Conservation (phyloP, 2,329 filamentous ascomycete species). For the Shiraia bambusicola region DNA sequence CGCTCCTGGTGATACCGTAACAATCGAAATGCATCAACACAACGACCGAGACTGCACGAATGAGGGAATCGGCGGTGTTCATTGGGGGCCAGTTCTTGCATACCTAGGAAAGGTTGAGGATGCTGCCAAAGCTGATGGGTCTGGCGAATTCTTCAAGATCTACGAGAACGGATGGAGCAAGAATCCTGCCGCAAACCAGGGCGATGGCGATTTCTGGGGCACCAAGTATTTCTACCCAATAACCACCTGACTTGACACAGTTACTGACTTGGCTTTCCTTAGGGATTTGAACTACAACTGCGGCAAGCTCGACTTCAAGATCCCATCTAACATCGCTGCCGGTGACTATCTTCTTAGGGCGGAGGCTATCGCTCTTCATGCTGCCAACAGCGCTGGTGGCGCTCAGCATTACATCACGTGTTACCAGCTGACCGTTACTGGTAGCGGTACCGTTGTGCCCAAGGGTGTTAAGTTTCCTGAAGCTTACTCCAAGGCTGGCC, state of each 20-base stretch:
- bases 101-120: conserved; percentile 50
- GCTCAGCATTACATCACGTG: conserved; percentile 52
- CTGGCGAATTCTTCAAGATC: conserved; percentile 54
- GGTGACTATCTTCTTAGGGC: conserved; percentile 50
- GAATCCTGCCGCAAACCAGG: conserved; percentile 40
- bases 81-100: conserved; percentile 57
- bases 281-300: conserved; percentile 45
- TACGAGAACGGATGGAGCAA: conserved; percentile 44
- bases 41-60: conserved; percentile 24
- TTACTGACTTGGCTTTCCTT: too few species aligned
- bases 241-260: too few species aligned
- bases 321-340: conserved; percentile 44
- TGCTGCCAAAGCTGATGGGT: conserved; percentile 46
- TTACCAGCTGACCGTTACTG: conserved; percentile 47
- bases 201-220: conserved; percentile 44
- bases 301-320: conserved; percentile 34
- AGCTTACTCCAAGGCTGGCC: conserved; percentile 44
- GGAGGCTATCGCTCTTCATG: conserved; percentile 52
- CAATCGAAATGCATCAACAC: conserved; percentile 36
- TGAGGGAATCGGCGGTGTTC: conserved; percentile 39
- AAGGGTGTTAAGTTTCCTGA: conserved; percentile 52
- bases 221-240: conserved; percentile 27
- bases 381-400: conserved; percentile 40
- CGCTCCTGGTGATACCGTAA: conserved; percentile 29
- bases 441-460: conserved; percentile 36